Base-by-base conservation (phyloP, 176 grass and related monocot species). In the Oryza glaberrima region DNA sequence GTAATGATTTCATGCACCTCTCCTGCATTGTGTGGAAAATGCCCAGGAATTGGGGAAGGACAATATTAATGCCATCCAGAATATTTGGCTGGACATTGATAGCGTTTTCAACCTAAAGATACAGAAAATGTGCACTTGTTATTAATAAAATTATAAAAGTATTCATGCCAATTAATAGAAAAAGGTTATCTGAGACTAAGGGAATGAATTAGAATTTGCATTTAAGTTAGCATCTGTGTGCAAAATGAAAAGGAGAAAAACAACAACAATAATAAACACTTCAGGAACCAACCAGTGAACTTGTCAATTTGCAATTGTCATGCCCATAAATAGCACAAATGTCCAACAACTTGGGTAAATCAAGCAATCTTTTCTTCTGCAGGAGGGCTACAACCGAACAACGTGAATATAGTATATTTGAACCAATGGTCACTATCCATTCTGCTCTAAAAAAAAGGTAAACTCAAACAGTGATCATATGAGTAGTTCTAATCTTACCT, bases 281-380 rank as follows among this genome's bases (percentile, higher is more conserved):
- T 78, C 67, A 58, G 68, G 73, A 25, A 68, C 89, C 44, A 90
- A 98, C 96, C 96, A 98, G 82, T 85, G 81, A 90, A 67, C 88
- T 90, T 71, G 93, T 89, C 65, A 98, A 84, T 26, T 88, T 92
- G 82, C 66, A 84, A 78, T 98, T 98, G 75, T 95, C 96, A 80
- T 94, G 83, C 67, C 88, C 93, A 85, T 95, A 98, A 67, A 98
- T 94, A 79, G 96, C 93, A 85, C 93, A 98, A 83, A 94, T 95
- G 72, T 98, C 96, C 88, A 98, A 87, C 71, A 98, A 84, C 84
- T 95, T 98, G 85, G 93, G 93, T 65, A 98, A 83, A 80, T 94
- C 93, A 80, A 98, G 93, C 77, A 98, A 71, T 83, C 90, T 92
- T 90, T 90, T 98, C 81, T 95, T 88, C 93, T 95, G 93, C 79